Conservation (phyloP, 2,329 filamentous ascomycete genomes). For the Cladosporium austrohemisphaericum region DNA sequence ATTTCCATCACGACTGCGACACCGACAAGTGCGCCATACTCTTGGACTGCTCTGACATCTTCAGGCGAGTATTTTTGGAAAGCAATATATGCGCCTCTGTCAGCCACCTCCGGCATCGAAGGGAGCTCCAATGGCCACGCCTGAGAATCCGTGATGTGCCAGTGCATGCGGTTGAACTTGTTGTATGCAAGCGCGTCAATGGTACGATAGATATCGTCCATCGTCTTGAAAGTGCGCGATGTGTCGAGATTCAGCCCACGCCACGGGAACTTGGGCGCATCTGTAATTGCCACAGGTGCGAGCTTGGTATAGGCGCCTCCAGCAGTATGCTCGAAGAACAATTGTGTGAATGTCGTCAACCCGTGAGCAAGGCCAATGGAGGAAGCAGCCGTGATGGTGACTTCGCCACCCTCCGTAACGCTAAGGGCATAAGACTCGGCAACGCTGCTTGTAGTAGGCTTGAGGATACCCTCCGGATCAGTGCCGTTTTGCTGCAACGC, state of each 20-base stretch:
- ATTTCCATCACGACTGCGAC: slow-evolving; percentile 72
- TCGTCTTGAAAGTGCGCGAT: slow-evolving; percentile 66
- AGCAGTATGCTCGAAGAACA: slow-evolving; percentile 68
- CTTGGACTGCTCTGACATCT: slow-evolving; percentile 64
- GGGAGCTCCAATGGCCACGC: slow-evolving; percentile 83
- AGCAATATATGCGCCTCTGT: slow-evolving; percentile 68
- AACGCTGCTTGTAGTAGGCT: slow-evolving; percentile 58
- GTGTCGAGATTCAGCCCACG: slow-evolving; percentile 79
- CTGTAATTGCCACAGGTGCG: slow-evolving; percentile 68
- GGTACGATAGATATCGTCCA: slow-evolving; percentile 65
- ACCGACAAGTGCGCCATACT: slow-evolving; percentile 65
- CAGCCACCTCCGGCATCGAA: slow-evolving; percentile 65
- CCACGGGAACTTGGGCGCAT: slow-evolving; percentile 70
- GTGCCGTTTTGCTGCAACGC: slow-evolving; percentile 57
- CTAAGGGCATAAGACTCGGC: slow-evolving; percentile 74
- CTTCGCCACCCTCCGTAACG: slow-evolving; percentile 56
- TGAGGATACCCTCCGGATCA: slow-evolving; percentile 54
- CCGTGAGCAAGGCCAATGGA: slow-evolving; percentile 67
- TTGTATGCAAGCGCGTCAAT: slow-evolving; percentile 74
- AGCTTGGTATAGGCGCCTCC: slow-evolving; percentile 62
- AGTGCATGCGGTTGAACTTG: slow-evolving; percentile 78
- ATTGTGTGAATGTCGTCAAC: slow-evolving; percentile 73
- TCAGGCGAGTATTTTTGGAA: slow-evolving; percentile 64
- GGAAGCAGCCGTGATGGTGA: slow-evolving; percentile 61
- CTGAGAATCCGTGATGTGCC: slow-evolving; percentile 79